Evolutionary conservation across 2,329 filamentous ascomycete species (phyloP).

Genomic region (Bertia moriformis): DNA sequence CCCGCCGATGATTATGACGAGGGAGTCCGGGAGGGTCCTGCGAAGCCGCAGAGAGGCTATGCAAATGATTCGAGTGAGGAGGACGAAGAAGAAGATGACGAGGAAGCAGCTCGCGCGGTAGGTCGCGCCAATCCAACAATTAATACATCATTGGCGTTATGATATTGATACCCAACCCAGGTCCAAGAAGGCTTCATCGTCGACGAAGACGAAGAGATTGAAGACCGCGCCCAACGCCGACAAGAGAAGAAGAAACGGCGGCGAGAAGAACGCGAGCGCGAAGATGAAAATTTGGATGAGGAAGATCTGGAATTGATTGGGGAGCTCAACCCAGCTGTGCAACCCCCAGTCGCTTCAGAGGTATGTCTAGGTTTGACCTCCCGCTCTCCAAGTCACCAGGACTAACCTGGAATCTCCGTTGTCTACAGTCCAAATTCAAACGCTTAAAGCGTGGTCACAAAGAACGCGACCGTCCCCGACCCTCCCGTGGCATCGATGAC

Average conservation of each 20-base stretch:
- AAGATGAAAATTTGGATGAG: conserved; percentile 82
- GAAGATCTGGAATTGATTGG: conserved; percentile 94
- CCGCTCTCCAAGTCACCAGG: too few species aligned
- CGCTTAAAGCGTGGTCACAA: conserved; percentile 84
- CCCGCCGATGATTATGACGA: conserved; percentile 57
- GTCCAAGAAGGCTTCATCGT: conserved; percentile 92
- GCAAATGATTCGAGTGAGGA: conserved; percentile 85
- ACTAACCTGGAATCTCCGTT: too few species aligned
- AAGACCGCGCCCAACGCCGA: conserved; percentile 33
- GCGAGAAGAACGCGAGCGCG: conserved; percentile 50
- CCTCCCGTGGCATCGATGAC: conserved; percentile 64
- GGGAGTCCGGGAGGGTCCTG: conserved; percentile 34
- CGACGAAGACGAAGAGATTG: conserved; percentile 67
- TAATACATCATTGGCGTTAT: too few species aligned
- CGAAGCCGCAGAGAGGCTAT: conserved; percentile 53
- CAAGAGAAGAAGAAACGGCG: conserved; percentile 61
- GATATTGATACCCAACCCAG: conserved; percentile 27
- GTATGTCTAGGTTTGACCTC: not conserved
- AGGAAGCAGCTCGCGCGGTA: conserved; percentile 68
- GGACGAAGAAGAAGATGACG: conserved; percentile 53
- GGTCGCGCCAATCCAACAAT: conserved; percentile 8
- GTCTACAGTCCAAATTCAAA: conserved; percentile 77
- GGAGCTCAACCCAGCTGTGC: conserved; percentile 59
- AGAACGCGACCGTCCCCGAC: conserved; percentile 44
- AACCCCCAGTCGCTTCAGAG: conserved; percentile 39